These are phyloP conservation scores for Lactarius evosmus DNA, from an alignment of 768 basidiomycete species.

Conservation along the genomic window DNA sequence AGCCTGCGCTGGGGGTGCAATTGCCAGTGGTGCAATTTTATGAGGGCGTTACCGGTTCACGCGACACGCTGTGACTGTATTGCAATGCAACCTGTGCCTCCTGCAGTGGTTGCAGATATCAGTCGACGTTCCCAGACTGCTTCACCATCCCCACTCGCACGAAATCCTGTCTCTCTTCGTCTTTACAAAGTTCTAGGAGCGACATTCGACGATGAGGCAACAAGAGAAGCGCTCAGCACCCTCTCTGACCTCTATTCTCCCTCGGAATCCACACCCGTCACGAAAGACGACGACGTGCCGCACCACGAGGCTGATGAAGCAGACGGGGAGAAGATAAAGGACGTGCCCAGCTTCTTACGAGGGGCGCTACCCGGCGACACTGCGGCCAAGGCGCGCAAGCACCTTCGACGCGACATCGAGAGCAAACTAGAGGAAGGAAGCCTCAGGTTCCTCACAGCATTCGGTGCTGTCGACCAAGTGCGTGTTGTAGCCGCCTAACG, in stretches of 20 bases:
- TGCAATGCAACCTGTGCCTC: slow-evolving; percentile 23
- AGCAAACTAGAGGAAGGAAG: slow-evolving; percentile 78
- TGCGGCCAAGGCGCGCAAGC: slow-evolving; percentile 71
- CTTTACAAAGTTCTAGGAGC: slow-evolving; percentile 89
- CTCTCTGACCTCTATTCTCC: slow-evolving; percentile 73
- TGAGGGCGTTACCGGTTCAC: no score
- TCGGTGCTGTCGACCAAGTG: slow-evolving; percentile 89
- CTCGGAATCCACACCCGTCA: slow-evolving; percentile 27
- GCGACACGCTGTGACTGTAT: not conserved
- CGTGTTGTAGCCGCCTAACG: slow-evolving; percentile 35
- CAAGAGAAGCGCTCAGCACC: slow-evolving; percentile 76
- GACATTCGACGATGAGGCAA: slow-evolving; percentile 72
- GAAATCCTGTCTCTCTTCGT: slow-evolving; percentile 78
- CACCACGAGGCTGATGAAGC: slow-evolving; percentile 38
- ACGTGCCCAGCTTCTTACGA: slow-evolving; percentile 33
- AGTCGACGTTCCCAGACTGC: slow-evolving; percentile 27
- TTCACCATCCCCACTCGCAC: slow-evolving; percentile 32
- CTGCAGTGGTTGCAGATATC: slow-evolving; percentile 30
- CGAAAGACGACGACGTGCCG: slow-evolving; percentile 38
- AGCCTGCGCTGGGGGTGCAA: not conserved
- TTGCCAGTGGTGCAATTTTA: no score
- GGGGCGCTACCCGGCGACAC: slow-evolving; percentile 52
- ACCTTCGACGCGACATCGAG: slow-evolving; percentile 83
- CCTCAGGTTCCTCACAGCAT: slow-evolving; percentile 74
- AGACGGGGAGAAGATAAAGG: slow-evolving; percentile 28